Conservation (phyloP, 202 grass and related monocot genomes). For the Eragrostis tef region DNA sequence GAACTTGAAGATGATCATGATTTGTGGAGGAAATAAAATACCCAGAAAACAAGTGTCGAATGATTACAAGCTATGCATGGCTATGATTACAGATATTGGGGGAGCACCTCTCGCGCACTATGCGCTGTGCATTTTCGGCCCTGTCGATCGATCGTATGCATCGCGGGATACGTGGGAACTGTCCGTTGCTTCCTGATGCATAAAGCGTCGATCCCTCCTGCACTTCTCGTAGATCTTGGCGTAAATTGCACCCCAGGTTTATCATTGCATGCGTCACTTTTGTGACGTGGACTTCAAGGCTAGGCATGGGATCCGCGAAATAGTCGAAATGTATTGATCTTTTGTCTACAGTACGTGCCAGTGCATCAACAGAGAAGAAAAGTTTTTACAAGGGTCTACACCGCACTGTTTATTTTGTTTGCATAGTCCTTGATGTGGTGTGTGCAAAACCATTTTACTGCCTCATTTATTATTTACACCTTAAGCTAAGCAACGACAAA, state of each 20-base stretch:
- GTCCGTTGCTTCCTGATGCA: slow-evolving; percentile 36
- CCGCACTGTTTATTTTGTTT: no score
- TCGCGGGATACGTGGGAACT: slow-evolving; percentile 37
- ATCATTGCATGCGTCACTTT: background rate
- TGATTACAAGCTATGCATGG: slow-evolving; percentile 39
- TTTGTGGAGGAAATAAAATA: background rate
- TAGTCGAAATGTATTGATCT: background rate
- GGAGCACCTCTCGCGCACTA: slow-evolving; percentile 43
- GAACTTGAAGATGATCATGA: slow-evolving; percentile 26
- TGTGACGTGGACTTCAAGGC: background rate
- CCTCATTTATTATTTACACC: no score
- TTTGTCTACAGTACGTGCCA: background rate
- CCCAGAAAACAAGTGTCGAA: slow-evolving; percentile 29
- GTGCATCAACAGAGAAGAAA: background rate
- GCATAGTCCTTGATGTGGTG: no score
- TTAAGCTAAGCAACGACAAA: no score
- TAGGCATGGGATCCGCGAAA: background rate
- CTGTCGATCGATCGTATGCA: slow-evolving; percentile 33
- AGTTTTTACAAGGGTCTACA: background rate
- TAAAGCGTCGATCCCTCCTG: background rate
- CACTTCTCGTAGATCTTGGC: background rate
- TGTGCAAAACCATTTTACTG: no score
- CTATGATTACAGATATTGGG: slow-evolving; percentile 35
- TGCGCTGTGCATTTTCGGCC: slow-evolving; percentile 49
- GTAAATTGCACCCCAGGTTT: background rate